Evolutionary conservation across 345 rosid genomes (phyloP).

Genomic region (Hibiscus mutabilis): DNA sequence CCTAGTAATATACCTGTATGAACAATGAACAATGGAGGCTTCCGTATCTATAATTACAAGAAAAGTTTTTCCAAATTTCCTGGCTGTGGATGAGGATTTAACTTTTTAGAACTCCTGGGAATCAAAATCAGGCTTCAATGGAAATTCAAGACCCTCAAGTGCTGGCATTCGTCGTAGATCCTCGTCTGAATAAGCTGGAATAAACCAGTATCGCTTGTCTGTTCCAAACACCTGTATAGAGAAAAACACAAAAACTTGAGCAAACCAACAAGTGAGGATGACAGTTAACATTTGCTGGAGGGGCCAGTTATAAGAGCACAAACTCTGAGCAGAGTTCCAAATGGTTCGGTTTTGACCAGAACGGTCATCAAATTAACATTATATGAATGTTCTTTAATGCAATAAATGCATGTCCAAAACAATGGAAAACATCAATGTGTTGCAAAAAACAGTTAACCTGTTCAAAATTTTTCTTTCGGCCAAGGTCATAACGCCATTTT

Average conservation of each 20-base stretch:
- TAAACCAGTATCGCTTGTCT: conserved; percentile 70
- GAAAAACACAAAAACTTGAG: neutral
- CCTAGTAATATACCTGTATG: conserved; percentile 9
- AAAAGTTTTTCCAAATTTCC: conserved; percentile 12
- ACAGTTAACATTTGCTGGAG: neutral
- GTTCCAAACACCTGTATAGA: conserved; percentile 68
- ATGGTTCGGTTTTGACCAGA: neutral
- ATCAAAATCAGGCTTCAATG: conserved; percentile 72
- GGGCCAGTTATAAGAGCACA: neutral
- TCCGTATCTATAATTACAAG: conserved; percentile 23
- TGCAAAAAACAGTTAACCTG: conserved; percentile 43
- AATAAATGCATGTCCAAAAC: neutral
- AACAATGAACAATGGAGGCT: conserved; percentile 6
- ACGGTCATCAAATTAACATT: neutral
- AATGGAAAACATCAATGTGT: conserved; percentile 5
- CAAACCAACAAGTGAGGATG: neutral
- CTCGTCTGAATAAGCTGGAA: conserved; percentile 82
- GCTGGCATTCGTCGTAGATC: conserved; percentile 76
- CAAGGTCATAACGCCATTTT: conserved; percentile 93
- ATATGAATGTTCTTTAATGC: neutral
- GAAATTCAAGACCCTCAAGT: conserved; percentile 89
- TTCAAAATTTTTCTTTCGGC: conserved; percentile 78
- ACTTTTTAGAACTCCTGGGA: conserved; percentile 56
- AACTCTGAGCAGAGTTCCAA: too few relatives aligned
- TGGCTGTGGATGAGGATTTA: conserved; percentile 12